Conservation (phyloP, 2,329 filamentous ascomycete species). For the Fonsecaea pedrosoi region DNA sequence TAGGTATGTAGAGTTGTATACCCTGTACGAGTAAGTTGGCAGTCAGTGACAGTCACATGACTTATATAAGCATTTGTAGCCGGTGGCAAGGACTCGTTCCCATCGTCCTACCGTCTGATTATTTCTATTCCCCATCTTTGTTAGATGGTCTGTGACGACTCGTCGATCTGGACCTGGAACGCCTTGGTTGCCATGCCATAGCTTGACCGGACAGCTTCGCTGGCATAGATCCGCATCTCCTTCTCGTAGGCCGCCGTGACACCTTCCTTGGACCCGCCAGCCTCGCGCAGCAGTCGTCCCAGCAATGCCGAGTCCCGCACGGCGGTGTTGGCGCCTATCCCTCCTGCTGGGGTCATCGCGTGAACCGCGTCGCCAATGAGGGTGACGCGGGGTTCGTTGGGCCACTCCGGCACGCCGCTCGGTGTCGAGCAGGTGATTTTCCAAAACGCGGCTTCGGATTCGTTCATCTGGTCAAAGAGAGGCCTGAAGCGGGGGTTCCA, state of each 20-base stretch:
- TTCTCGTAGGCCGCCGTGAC: constrained; percentile 50
- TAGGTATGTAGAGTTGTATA: too few species aligned
- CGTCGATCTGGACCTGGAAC: constrained; percentile 59
- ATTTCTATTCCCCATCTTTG: background rate
- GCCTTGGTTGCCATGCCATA: constrained; percentile 55
- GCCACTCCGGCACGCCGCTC: constrained; percentile 45
- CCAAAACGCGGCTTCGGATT: constrained; percentile 44
- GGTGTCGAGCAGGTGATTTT: constrained; percentile 46
- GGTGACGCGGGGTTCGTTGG: constrained; percentile 46
- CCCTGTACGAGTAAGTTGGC: too few species aligned
- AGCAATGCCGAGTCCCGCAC: constrained; percentile 51
- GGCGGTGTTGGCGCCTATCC: constrained; percentile 56
- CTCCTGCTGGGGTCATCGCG: constrained; percentile 56
- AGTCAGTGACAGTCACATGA: too few species aligned
- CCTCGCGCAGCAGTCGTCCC: constrained; percentile 57
- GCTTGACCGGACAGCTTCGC: constrained; percentile 62
- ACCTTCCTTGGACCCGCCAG: constrained; percentile 55
- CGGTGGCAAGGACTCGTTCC: too few species aligned
- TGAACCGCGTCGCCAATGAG: constrained; percentile 56
- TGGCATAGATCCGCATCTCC: constrained; percentile 59
- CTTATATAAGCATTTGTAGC: too few species aligned
- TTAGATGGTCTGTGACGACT: constrained; percentile 36
- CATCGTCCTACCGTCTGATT: background rate
- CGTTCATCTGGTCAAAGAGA: constrained; percentile 43
- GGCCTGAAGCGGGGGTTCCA: constrained; percentile 41